Percentiles rank a stretch among this genome's conserved stretches.
Conservation (phyloP, 2,329 filamentous ascomycete genomes). For the Pyrenophora teres region DNA sequence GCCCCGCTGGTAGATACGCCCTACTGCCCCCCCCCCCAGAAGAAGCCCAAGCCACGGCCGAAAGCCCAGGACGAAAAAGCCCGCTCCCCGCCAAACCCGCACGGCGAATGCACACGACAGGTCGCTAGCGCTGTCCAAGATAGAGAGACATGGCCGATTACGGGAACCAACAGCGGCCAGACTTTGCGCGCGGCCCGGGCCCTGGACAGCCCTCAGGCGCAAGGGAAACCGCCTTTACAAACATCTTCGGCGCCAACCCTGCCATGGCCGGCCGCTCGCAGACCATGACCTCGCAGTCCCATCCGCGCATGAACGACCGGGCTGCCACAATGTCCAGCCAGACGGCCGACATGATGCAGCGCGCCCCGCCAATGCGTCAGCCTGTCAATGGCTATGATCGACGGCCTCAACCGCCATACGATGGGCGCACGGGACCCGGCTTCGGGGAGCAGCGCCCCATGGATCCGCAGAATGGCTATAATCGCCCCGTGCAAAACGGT, state of each 20-base stretch:
- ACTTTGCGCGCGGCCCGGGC: conserved; percentile 57
- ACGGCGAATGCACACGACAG: conserved; percentile 33
- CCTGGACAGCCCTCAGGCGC: conserved; percentile 64
- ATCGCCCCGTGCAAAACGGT: conserved; percentile 45
- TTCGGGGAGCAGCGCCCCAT: conserved; percentile 38
- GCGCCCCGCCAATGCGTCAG: conserved; percentile 65
- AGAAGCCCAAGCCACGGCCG: conserved; percentile 21
- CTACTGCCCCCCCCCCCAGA: conserved; percentile 16
- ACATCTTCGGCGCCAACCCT: conserved; percentile 91
- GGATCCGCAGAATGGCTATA: conserved; percentile 32
- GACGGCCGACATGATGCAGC: conserved; percentile 61
- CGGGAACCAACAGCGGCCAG: conserved; percentile 64
- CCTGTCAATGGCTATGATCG: conserved; percentile 50
- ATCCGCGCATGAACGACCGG: conserved; percentile 66
- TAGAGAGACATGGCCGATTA: conserved; percentile 64
- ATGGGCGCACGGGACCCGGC: conserved; percentile 31
- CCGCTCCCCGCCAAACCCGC: background rate
- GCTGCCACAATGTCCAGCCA: conserved; percentile 69
- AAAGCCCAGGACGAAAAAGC: background rate
- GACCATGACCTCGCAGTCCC: conserved; percentile 85
- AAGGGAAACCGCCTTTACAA: conserved; percentile 92
- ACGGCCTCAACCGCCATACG: conserved; percentile 38
- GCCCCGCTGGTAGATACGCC: background rate
- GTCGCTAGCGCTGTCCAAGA: conserved; percentile 18
- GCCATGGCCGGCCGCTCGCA: conserved; percentile 78